These are phyloP conservation scores for Aspergillus udagawae DNA, from an alignment of 2,329 filamentous ascomycete species.

Conservation along the genomic window DNA sequence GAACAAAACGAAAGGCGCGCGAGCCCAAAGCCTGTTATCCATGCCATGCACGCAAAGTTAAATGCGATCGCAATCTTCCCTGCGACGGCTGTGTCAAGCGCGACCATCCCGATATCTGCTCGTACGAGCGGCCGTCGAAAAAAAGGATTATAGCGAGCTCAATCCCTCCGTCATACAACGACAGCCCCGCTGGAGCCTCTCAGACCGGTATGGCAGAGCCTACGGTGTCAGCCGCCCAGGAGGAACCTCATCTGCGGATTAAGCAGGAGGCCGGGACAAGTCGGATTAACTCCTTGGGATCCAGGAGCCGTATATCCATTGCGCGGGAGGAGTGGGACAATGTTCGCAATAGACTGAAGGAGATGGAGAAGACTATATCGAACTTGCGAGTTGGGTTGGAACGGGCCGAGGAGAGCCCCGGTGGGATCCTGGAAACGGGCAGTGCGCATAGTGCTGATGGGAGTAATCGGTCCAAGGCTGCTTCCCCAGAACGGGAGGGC, in stretches of 20 bases:
- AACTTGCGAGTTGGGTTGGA: slow-evolving; percentile 38
- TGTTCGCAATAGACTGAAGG: slow-evolving; percentile 38
- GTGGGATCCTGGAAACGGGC: slow-evolving; percentile 22
- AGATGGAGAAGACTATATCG: slow-evolving; percentile 42
- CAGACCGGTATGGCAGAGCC: slow-evolving; percentile 4
- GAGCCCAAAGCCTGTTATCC: slow-evolving; percentile 47
- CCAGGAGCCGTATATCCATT: slow-evolving; percentile 31
- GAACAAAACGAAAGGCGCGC: slow-evolving; percentile 45
- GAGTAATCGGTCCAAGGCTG: slow-evolving; percentile 28
- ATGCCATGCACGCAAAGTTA: slow-evolving; percentile 46
- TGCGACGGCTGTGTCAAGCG: slow-evolving; percentile 48
- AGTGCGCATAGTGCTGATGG: slow-evolving; percentile 30
- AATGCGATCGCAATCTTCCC: slow-evolving; percentile 47
- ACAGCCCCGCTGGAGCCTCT: slow-evolving; percentile 17
- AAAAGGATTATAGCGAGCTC: slow-evolving; percentile 32
- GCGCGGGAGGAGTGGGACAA: slow-evolving; percentile 44
- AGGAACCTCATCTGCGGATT: slow-evolving; percentile 19
- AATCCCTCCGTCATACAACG: slow-evolving; percentile 18
- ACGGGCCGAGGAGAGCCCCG: slow-evolving; percentile 29
- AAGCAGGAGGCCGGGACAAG: slow-evolving; percentile 14
- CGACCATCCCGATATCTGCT: slow-evolving; percentile 47
- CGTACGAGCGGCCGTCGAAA: slow-evolving; percentile 47
- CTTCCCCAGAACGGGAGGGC: slow-evolving; percentile 48
- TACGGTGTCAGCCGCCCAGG: slow-evolving; percentile 12
- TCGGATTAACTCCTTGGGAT: slow-evolving; percentile 7